Evolutionary conservation across 257 asterid species (phyloP).

Genomic region (Prunella vulgaris): DNA sequence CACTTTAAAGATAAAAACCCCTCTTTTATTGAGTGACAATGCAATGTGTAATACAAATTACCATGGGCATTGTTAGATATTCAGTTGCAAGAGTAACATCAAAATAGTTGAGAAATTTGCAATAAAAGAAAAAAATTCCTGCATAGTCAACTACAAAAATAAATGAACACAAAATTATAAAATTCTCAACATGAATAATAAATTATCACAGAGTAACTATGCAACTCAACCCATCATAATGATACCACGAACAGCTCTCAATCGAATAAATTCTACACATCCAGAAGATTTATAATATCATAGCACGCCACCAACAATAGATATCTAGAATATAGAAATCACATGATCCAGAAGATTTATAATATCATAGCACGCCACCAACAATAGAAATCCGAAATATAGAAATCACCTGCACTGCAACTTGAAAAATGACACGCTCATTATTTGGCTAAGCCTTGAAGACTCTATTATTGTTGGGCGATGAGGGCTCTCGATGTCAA

Average conservation of each 20-base stretch:
- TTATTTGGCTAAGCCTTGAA: slow-evolving; percentile 44
- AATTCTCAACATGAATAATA: background rate
- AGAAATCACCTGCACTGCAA: slow-evolving; percentile 63
- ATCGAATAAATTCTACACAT: background rate
- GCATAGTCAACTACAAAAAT: slow-evolving; percentile 4
- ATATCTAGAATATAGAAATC: too few relatives aligned
- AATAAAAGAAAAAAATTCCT: slow-evolving; percentile 3
- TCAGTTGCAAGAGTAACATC: too few relatives aligned
- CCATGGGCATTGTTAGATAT: too few relatives aligned
- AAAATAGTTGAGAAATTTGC: too few relatives aligned
- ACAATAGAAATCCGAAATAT: slow-evolving; percentile 10
- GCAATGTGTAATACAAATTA: too few relatives aligned
- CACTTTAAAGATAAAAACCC: too few relatives aligned
- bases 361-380: background rate
- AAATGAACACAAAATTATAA: background rate
- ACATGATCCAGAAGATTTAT: background rate
- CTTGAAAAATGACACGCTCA: slow-evolving; percentile 53
- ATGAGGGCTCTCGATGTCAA: slow-evolving; percentile 28
- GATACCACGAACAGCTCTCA: slow-evolving; percentile 1
- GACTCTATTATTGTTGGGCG: slow-evolving; percentile 30
- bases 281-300: too few relatives aligned
- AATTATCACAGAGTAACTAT: background rate
- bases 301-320: too few relatives aligned
- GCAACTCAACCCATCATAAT: slow-evolving; percentile 6
- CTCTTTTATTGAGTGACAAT: too few relatives aligned